Conservation (phyloP, 139 green algal genomes). For the Volvox africanus region DNA sequence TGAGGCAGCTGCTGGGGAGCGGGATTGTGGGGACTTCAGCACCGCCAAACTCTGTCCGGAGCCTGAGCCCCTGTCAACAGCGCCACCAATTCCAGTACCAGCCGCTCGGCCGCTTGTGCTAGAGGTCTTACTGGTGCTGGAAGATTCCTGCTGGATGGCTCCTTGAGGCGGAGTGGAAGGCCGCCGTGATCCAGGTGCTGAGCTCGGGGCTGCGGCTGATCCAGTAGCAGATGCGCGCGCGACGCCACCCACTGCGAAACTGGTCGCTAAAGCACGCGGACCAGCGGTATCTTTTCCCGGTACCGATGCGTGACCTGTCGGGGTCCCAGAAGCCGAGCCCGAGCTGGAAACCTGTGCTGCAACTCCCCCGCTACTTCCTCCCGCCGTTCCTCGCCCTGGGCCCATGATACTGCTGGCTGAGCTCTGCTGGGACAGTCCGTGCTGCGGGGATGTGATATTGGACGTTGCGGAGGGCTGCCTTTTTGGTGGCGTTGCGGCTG, state of each 20-base stretch:
- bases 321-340: neutral
- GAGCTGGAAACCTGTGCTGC: neutral
- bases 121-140: neutral
- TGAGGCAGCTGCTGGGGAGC: neutral
- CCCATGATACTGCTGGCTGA: slow-evolving; percentile 2
- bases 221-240: neutral
- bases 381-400: neutral
- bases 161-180: slow-evolving; percentile 2
- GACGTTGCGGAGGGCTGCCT: neutral
- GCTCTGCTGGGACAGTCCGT: neutral
- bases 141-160: neutral
- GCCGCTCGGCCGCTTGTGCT: neutral
- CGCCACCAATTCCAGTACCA: neutral
- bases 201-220: neutral
- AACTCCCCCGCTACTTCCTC: neutral
- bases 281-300: too few species aligned
- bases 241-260: neutral
- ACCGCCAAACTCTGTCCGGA: neutral
- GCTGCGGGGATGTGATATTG: neutral
- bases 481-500: too few species aligned
- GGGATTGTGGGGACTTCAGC: neutral
- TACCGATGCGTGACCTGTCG: neutral
- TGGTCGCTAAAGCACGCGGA: neutral
- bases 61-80: neutral
- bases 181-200: neutral